Conservation (phyloP, 768 basidiomycete species). For the Butyriboletus loyo region DNA sequence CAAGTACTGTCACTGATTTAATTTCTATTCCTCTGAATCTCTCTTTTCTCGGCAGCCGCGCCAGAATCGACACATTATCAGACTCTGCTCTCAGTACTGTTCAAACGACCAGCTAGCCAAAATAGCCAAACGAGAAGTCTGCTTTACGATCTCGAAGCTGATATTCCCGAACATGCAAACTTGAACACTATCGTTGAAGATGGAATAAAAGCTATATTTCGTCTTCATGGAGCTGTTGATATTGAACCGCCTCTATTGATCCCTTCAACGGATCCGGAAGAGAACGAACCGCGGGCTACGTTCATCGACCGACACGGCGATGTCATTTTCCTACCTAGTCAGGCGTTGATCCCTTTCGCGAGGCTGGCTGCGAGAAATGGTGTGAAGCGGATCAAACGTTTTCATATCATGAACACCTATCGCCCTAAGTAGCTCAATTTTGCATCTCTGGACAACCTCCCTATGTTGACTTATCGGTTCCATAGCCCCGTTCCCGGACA, state of each 20-base stretch:
- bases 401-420: conserved; percentile 73
- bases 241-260: conserved; percentile 84
- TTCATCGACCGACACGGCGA: conserved; percentile 83
- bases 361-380: conserved; percentile 70
- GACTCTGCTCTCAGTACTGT: conserved; percentile 72
- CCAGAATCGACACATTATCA: conserved; percentile 80
- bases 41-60: conserved; percentile 47
- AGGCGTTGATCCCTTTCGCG: conserved; percentile 75
- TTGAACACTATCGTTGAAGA: conserved; percentile 77
- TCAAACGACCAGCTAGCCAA: conserved; percentile 66
- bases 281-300: conserved; percentile 62
- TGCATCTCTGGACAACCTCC: neutral
- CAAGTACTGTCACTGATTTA: conserved; percentile 29
- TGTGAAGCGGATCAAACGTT: conserved; percentile 75
- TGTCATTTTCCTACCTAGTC: conserved; percentile 67
- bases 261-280: conserved; percentile 61
- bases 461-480: conserved; percentile 1
- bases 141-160: conserved; percentile 71
- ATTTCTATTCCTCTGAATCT: neutral
- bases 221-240: conserved; percentile 86
- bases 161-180: conserved; percentile 65
- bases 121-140: conserved; percentile 61
- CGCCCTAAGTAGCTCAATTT: conserved; percentile 53
- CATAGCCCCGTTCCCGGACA: conserved; percentile 65
- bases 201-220: conserved; percentile 71